Base-by-base conservation (phyloP, 371 early-diverging fungal species). In the Neoconidiobolus thromboides region DNA sequence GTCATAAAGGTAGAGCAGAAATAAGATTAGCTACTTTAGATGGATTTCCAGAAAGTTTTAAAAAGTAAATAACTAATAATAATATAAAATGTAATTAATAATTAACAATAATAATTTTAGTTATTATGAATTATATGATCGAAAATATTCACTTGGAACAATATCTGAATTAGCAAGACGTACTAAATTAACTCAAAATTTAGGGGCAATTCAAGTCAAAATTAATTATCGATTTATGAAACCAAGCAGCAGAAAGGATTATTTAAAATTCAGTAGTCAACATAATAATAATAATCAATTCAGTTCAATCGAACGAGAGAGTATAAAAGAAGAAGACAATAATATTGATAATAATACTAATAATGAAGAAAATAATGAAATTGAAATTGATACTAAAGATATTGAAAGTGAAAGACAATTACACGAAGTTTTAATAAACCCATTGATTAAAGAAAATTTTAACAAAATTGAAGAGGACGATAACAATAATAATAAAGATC, bases 1-100 rank as follows among this genome's bases (percentile, higher is more conserved):
- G 71, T 51, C 81, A 81, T 55, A 63, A 85, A 2, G 89, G 89
- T 1, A 76, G 88, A 10, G 79, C 83, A 3, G 88, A 87, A 66
- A 78, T 88, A 48, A 71, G 81, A 14, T 52, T 87, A 0, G 70
- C 73, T 10, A 71, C 74, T 14, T 68, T 87, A 1, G 73, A 74
- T 14, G 75, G 76, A 1, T 70, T 86, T 65, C 87, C 87, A 5
- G 76, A 77, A 39, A 73, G 73, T 3, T 86, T 85, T 63, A 79
- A 71, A 57, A 79, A 72, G 73, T 73, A 68, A 26, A 1, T 7
- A 50, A 55, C 26, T n/a, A 15, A 12, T 15, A 54, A 38, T 26
- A 3, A 42, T 38, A 43, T 26, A 26, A 26, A 26, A 26, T 26
- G 26, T 26, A 26, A 26, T 26, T 26, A 26, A 26, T 26, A 26